phyloP scores from a whole-genome alignment of 805 yeast species.

The Saccharomycopsis guyanensis region DNA sequence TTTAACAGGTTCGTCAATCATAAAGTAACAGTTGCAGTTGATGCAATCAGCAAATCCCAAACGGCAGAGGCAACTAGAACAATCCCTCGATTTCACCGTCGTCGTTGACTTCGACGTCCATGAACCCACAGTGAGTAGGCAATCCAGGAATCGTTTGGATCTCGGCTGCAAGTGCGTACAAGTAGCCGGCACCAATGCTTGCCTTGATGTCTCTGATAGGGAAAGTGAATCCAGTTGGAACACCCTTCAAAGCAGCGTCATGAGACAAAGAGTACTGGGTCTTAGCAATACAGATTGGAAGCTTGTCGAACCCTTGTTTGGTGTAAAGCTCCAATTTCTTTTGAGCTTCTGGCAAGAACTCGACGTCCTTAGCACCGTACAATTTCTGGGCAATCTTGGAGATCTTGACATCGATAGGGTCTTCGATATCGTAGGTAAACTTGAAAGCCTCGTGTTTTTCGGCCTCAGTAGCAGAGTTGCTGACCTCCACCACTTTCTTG shows the following conservation, averaged over 20 bases:
- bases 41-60: not conserved
- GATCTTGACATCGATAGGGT: constrained; percentile 72
- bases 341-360: constrained; percentile 73
- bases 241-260: constrained; percentile 89
- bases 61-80: constrained; percentile 37
- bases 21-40: not conserved
- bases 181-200: constrained; percentile 93
- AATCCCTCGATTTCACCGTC: constrained; percentile 93
- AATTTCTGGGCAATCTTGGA: constrained; percentile 71
- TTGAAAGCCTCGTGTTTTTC: constrained; percentile 38
- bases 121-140: constrained; percentile 92
- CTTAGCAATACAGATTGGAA: constrained; percentile 95
- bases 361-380: constrained; percentile 89
- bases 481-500: constrained; percentile 47
- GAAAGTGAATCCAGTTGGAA: constrained; percentile 86
- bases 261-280: constrained; percentile 95
- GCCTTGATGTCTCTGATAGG: constrained; percentile 94
- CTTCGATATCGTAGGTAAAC: constrained; percentile 61
- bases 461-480: constrained; percentile 36
- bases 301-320: constrained; percentile 77
- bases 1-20: not conserved
- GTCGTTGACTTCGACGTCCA: constrained; percentile 88
- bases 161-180: constrained; percentile 94
- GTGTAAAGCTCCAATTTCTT: constrained; percentile 76
- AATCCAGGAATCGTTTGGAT: constrained; percentile 96